These are phyloP conservation scores for Hirsutella minnesotensis DNA, from an alignment of 2,329 filamentous ascomycete species.

Conservation along the genomic window DNA sequence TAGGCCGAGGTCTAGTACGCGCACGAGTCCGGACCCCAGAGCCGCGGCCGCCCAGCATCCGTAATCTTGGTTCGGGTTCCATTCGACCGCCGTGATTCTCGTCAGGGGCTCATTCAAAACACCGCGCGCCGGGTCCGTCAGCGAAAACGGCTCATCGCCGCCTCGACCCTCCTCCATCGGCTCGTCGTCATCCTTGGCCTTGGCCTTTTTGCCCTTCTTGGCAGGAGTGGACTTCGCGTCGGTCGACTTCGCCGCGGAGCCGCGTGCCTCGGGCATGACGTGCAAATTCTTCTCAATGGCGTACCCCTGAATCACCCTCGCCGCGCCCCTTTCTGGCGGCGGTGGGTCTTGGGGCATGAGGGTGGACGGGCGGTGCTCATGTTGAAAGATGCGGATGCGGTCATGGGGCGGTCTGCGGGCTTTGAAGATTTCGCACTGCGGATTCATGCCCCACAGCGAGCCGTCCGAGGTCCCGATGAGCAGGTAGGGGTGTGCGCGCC, in stretches of 20 bases:
- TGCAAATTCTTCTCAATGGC: constrained; percentile 36
- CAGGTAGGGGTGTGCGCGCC: constrained; percentile 39
- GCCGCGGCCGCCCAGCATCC: constrained; percentile 57
- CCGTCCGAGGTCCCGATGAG: constrained; percentile 43
- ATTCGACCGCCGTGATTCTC: constrained; percentile 48
- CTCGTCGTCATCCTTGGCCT: constrained; percentile 12
- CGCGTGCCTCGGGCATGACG: constrained; percentile 27
- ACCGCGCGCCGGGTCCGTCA: constrained; percentile 27
- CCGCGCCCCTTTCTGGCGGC: constrained; percentile 28
- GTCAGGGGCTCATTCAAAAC: constrained; percentile 51
- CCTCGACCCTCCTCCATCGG: constrained; percentile 7
- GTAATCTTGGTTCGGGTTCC: constrained; percentile 57
- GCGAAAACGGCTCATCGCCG: constrained; percentile 18
- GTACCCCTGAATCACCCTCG: constrained; percentile 41
- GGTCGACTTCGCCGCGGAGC: constrained; percentile 13
- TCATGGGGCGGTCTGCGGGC: constrained; percentile 19
- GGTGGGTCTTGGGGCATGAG: constrained; percentile 16
- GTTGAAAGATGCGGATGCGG: constrained; percentile 34
- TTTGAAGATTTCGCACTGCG: constrained; percentile 24
- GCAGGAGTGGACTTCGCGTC: constrained; percentile 6
- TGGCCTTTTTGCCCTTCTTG: constrained; percentile 23
- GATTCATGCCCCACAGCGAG: constrained; percentile 35
- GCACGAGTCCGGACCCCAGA: constrained; percentile 54
- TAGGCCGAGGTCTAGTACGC: constrained; percentile 53
- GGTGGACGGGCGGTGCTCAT: constrained; percentile 34